Evolutionary conservation across 805 yeast genomes (phyloP), one percentile per base, ranked within the genome.

Genomic region (Hanseniaspora meyeri): DNA sequence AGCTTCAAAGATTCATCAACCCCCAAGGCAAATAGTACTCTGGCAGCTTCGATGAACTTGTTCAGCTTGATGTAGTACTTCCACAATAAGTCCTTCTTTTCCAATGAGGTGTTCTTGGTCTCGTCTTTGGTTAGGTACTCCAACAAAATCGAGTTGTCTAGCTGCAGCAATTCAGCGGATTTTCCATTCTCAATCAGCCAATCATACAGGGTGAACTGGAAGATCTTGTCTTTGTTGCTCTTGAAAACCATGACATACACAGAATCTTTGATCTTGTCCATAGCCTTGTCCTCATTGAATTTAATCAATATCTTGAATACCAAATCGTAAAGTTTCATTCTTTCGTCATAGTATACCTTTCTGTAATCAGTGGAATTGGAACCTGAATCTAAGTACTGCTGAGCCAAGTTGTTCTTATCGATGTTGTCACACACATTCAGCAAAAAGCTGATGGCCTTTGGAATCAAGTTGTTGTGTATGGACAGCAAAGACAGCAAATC

Each of bases 141-240:
- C 59, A 87, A 73, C 40, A 93, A 80, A 64, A 74, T 91, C 12
- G 90, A 86, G 0, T 97, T 87, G 55, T 87, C 85, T 57, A 91
- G 77, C 49, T 84, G 87, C 58, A 91, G 73, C 46, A 93, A 72
- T 59, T 86, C 79, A 57, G 85, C 93, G 59, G 87, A 83, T 32
- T 81, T 77, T 4, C 87, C 90, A 64, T 86, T 87, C 46, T 75
- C 70, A 37, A 88, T 83, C 62, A 88, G 82, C 97, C 97, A 93
- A 66, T 87, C 91, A 68, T 93, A 93, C 61, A 93, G 78, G 60
- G 87, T 86, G 69, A 83, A 88, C 61, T 93, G 98, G 76, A 93
- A 93, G n/a, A 81, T 68, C 64, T 83, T 86, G 66, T 93, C 97
- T 12, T 29, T 52, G 47, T 78, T 75, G 54, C 83, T 82, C 17